A percentile compares a stretch with the other conserved stretches of the same genome.
phyloP scores from a whole-genome alignment of 345 rosid species.

The Salix suchowensis region DNA sequence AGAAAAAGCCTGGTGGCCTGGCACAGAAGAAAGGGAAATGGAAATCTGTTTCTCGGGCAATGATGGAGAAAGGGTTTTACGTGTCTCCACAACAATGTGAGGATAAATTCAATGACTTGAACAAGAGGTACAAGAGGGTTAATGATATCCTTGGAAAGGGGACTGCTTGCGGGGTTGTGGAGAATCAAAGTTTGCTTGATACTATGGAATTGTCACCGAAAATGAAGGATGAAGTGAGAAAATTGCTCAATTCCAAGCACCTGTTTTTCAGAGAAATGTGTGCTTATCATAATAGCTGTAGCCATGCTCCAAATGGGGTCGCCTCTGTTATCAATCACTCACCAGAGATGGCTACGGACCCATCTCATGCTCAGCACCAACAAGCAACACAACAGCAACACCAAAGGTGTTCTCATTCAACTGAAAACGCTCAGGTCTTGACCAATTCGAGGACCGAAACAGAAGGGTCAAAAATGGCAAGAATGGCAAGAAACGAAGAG shows the following conservation, averaged over 20 bases:
- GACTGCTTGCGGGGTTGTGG: slow-evolving; percentile 85
- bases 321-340: slow-evolving; percentile 33
- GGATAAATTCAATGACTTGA: slow-evolving; percentile 92
- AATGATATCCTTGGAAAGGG: slow-evolving; percentile 92
- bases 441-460: slow-evolving; percentile 28
- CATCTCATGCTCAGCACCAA: slow-evolving; percentile 32
- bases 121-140: slow-evolving; percentile 95
- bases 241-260: slow-evolving; percentile 83
- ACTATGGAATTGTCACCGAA: slow-evolving; percentile 69
- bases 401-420: slow-evolving; percentile 50
- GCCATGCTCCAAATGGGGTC: slow-evolving; percentile 39
- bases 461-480: slow-evolving; percentile 37
- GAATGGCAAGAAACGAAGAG: slow-evolving; percentile 26
- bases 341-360: slow-evolving; percentile 32
- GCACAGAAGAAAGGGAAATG: slow-evolving; percentile 97
- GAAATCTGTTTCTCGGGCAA: slow-evolving; percentile 91
- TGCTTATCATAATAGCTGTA: slow-evolving; percentile 87
- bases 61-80: slow-evolving; percentile 92
- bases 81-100: slow-evolving; percentile 99
- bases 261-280: slow-evolving; percentile 95
- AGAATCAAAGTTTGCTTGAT: slow-evolving; percentile 77
- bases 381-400: slow-evolving; percentile 30
- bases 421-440: slow-evolving; percentile 23
- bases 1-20: slow-evolving; percentile 53
- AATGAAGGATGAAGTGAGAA: slow-evolving; percentile 80